Conservation (phyloP, 1,284 basidiomycete species). For the Kwoniella shivajii region DNA sequence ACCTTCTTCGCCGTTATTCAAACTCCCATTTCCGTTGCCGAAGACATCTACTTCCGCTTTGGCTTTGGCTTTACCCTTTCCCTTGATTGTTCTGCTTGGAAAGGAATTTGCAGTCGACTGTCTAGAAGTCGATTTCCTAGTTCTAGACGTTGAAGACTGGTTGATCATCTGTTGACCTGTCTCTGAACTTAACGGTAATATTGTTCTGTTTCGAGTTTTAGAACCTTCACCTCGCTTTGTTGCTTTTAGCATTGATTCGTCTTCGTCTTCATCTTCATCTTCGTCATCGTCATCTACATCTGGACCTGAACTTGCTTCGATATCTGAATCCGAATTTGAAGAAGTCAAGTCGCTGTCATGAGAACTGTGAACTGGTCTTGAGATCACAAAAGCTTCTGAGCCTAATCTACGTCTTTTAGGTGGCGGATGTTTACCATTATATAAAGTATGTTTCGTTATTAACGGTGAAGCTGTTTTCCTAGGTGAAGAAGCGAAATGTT, state of each 20-base stretch:
- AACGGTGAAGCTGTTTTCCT: slow-evolving; percentile 31
- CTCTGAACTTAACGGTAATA: slow-evolving; percentile 22
- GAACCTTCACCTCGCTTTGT: neutral
- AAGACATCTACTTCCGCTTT: slow-evolving; percentile 3
- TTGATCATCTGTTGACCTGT: slow-evolving; percentile 25
- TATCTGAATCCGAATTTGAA: neutral
- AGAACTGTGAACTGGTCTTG: slow-evolving; percentile 4
- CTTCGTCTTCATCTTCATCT: slow-evolving; percentile 5
- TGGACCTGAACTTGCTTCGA: slow-evolving; percentile 2
- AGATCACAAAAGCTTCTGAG: slow-evolving; percentile 21
- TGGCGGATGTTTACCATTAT: slow-evolving; percentile 26
- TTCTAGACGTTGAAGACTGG: neutral
- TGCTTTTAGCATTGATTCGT: no score
- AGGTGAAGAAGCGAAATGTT: slow-evolving; percentile 41
- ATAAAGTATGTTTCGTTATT: slow-evolving; percentile 31
- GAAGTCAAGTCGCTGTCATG: slow-evolving; percentile 2
- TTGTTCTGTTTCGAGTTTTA: neutral
- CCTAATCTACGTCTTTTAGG: slow-evolving; percentile 41
- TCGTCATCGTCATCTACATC: slow-evolving; percentile 10
- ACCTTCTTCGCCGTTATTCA: slow-evolving; percentile 17
- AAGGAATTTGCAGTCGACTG: neutral
- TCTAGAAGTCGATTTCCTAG: neutral
- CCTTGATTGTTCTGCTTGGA: slow-evolving; percentile 12
- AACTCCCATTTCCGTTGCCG: neutral
- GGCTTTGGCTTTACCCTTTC: slow-evolving; percentile 16